Evolutionary conservation across 495 filamentous ascomycete genomes (phyloP).

Genomic region (Aspergillus baeticus): DNA sequence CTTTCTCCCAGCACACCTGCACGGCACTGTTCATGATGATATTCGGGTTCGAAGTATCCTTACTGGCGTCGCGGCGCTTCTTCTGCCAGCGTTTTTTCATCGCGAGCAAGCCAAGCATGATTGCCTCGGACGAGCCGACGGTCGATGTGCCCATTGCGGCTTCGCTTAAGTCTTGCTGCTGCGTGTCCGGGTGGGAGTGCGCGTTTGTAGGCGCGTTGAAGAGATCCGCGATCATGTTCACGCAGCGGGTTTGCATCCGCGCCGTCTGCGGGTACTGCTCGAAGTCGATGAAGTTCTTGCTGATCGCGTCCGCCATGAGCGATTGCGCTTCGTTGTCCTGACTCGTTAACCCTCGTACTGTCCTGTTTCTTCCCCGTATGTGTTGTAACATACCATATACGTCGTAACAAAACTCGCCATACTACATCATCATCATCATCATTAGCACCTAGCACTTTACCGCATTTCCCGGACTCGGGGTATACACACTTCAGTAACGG

Average conservation of each 20-base stretch:
- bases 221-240: slow-evolving; percentile 84
- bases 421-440: slow-evolving; percentile 34
- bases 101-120: slow-evolving; percentile 84
- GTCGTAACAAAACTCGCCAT: slow-evolving; percentile 82
- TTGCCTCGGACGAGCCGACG: slow-evolving; percentile 84
- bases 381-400: slow-evolving; percentile 65
- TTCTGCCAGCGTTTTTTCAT: slow-evolving; percentile 98
- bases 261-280: slow-evolving; percentile 83
- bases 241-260: slow-evolving; percentile 83
- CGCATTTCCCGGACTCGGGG: neutral
- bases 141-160: slow-evolving; percentile 77
- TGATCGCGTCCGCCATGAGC: slow-evolving; percentile 77
- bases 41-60: slow-evolving; percentile 74
- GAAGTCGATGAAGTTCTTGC: slow-evolving; percentile 90
- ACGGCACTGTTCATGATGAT: slow-evolving; percentile 91
- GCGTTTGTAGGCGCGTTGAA: slow-evolving; percentile 64
- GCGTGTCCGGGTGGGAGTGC: slow-evolving; percentile 33
- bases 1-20: slow-evolving; percentile 96
- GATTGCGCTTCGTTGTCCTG: slow-evolving; percentile 83
- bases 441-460: neutral
- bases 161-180: slow-evolving; percentile 21
- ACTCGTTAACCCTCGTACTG: neutral
- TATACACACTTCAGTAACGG: slow-evolving; percentile 69
- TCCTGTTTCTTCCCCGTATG: neutral
- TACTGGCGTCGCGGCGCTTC: slow-evolving; percentile 72